Conservation (phyloP, 345 rosid genomes). For the Sisymbrium altissimum region DNA sequence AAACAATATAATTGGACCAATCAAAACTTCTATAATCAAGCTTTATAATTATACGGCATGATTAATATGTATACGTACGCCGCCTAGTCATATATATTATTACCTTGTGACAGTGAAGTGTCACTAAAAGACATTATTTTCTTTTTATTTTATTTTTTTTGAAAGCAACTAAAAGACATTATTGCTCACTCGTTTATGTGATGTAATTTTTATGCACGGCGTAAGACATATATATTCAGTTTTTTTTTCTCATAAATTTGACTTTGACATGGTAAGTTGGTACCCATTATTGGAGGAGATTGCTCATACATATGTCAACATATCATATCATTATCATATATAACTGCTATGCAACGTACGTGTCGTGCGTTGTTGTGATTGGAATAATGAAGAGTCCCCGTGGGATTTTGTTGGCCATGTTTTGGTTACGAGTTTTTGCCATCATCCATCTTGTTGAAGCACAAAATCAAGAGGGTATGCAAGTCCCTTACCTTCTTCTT, state of each 20-base stretch:
- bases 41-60: neutral
- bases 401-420: neutral
- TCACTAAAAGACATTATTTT: neutral
- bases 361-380: neutral
- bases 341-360: neutral
- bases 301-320: neutral
- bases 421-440: neutral
- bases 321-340: neutral
- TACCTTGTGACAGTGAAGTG: neutral
- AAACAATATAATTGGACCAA: neutral
- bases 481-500: neutral
- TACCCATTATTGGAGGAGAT: neutral
- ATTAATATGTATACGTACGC: neutral
- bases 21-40: neutral
- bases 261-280: slow-evolving; percentile 1
- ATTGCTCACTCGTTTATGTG: neutral
- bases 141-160: no score
- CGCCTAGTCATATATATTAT: neutral
- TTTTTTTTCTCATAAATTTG: neutral
- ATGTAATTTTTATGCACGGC: neutral
- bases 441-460: slow-evolving; percentile 17
- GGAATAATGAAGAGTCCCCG: slow-evolving; percentile 6
- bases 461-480: slow-evolving; percentile 39
- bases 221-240: no score
- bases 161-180: no score